A percentile compares a stretch with the other conserved stretches of the same genome.
Evolutionary conservation across 257 asterid species (phyloP).

Genomic region (Catharanthus roseus): DNA sequence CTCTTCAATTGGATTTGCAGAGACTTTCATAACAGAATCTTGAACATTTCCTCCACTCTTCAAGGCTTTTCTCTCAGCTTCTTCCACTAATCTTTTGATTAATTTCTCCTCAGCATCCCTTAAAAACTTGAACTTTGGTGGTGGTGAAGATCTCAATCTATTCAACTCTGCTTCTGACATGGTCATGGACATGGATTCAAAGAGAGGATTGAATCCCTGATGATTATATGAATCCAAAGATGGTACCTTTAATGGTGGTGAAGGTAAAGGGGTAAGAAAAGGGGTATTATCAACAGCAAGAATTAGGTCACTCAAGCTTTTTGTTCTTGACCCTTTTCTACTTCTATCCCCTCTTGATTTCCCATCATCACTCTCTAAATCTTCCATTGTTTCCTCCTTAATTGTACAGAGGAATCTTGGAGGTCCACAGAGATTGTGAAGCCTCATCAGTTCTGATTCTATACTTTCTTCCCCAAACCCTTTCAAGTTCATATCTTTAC

Average conservation of each 20-base stretch:
- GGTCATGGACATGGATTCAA: conserved; percentile 63
- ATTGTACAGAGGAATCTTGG: conserved; percentile 91
- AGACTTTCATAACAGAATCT: conserved; percentile 14
- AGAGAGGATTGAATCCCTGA: conserved; percentile 75
- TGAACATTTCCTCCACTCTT: conserved; percentile 22
- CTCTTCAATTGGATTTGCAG: conserved; percentile 13
- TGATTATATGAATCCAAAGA: conserved; percentile 44
- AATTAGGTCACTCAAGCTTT: conserved; percentile 63
- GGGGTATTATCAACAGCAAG: conserved; percentile 34
- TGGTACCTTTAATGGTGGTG: conserved; percentile 48
- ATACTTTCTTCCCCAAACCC: conserved; percentile 55
- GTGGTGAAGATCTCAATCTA: conserved; percentile 76
- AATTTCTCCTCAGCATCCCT: conserved; percentile 94
- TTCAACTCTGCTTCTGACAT: conserved; percentile 52
- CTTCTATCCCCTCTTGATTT: conserved; percentile 29
- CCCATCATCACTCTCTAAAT: conserved; percentile 78
- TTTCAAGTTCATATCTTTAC: conserved; percentile 31
- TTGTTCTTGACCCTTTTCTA: conserved; percentile 61
- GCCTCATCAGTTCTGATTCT: conserved; percentile 70
- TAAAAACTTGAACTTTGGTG: conserved; percentile 86
- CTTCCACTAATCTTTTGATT: conserved; percentile 46
- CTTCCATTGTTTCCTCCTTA: conserved; percentile 84
- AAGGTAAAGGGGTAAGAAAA: conserved; percentile 53
- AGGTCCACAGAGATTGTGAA: conserved; percentile 86
- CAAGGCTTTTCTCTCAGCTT: conserved; percentile 32